A percentile compares a stretch with the other conserved stretches of the same genome.
These are phyloP conservation scores for Paracamarosporium sp. DNA, from an alignment of 2,329 filamentous ascomycete genomes.

Conservation along the genomic window DNA sequence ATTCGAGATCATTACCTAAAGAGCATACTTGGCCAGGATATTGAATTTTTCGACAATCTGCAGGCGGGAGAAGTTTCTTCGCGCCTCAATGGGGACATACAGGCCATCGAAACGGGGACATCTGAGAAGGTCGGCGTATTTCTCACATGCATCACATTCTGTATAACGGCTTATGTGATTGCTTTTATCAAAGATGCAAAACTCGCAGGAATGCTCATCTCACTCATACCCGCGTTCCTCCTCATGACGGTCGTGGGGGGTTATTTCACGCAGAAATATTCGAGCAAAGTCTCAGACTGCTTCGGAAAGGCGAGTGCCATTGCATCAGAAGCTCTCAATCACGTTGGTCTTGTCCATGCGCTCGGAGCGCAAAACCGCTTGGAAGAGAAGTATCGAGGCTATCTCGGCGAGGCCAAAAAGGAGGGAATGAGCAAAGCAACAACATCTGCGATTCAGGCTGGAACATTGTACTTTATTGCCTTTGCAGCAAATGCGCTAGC, in stretches of 20 bases:
- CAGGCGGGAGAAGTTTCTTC: conserved; percentile 69
- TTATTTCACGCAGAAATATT: conserved; percentile 61
- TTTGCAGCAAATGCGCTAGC: conserved; percentile 72
- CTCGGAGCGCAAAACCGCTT: conserved; percentile 66
- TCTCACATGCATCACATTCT: conserved; percentile 68
- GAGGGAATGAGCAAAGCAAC: conserved; percentile 66
- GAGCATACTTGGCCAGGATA: conserved; percentile 66
- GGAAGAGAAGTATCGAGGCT: conserved; percentile 64
- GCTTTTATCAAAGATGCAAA: conserved; percentile 69
- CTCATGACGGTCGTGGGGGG: conserved; percentile 65
- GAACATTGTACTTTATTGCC: conserved; percentile 70
- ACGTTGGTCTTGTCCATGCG: conserved; percentile 68
- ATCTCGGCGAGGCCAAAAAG: conserved; percentile 58
- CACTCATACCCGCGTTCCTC: conserved; percentile 68
- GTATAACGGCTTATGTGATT: conserved; percentile 70
- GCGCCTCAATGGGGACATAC: conserved; percentile 70
- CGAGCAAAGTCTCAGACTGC: conserved; percentile 57
- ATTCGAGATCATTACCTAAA: conserved; percentile 67
- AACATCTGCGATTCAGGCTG: conserved; percentile 64
- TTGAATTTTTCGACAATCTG: conserved; percentile 68
- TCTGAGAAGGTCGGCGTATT: conserved; percentile 74
- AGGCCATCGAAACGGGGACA: conserved; percentile 70
- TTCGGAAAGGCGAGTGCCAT: conserved; percentile 67
- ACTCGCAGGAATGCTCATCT: conserved; percentile 69
- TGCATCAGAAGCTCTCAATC: conserved; percentile 66